A percentile compares a stretch with the other conserved stretches of the same genome.
Conservation (phyloP, 495 filamentous ascomycete genomes). For the Penicillium simplicissimum region DNA sequence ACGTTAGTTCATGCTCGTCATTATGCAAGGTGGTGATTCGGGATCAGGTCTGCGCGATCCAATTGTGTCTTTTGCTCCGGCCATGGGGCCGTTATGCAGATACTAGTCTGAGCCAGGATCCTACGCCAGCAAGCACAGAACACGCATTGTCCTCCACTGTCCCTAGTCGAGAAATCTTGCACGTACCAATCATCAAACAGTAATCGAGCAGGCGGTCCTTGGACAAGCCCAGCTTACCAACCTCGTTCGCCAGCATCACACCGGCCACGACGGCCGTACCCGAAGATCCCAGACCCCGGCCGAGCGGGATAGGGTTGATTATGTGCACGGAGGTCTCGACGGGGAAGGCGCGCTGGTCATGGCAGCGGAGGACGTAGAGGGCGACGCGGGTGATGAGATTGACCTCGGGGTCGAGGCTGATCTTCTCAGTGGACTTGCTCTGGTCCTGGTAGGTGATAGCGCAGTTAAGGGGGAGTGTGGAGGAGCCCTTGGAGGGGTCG, state of each 20-base stretch:
- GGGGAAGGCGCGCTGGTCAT: conserved; percentile 80
- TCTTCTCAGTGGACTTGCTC: conserved; percentile 69
- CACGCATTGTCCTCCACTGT: not conserved
- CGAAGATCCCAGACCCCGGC: conserved; percentile 86
- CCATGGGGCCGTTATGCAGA: not conserved
- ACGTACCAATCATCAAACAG: conserved; percentile 84
- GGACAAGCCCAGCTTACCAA: conserved; percentile 74
- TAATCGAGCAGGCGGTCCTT: conserved; percentile 89
- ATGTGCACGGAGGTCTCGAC: conserved; percentile 86
- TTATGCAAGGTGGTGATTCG: not conserved
- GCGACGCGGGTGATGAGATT: conserved; percentile 92
- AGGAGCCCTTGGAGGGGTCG: conserved; percentile 51
- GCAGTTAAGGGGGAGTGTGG: conserved; percentile 75
- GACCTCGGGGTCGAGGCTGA: conserved; percentile 72
- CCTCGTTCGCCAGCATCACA: conserved; percentile 85
- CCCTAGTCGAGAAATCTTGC: not conserved
- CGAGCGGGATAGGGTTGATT: conserved; percentile 88
- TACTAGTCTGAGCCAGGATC: not conserved
- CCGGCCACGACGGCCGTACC: conserved; percentile 94
- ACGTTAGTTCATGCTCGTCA: conserved; percentile 18
- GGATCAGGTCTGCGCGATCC: not conserved
- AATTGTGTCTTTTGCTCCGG: not conserved
- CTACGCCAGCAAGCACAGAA: not conserved
- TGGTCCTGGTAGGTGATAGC: conserved; percentile 84
- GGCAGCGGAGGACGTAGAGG: conserved; percentile 88